Percentiles rank a stretch among this genome's conserved stretches.
Conservation (phyloP, 768 basidiomycete species). For the Tephrocybe rancida region DNA sequence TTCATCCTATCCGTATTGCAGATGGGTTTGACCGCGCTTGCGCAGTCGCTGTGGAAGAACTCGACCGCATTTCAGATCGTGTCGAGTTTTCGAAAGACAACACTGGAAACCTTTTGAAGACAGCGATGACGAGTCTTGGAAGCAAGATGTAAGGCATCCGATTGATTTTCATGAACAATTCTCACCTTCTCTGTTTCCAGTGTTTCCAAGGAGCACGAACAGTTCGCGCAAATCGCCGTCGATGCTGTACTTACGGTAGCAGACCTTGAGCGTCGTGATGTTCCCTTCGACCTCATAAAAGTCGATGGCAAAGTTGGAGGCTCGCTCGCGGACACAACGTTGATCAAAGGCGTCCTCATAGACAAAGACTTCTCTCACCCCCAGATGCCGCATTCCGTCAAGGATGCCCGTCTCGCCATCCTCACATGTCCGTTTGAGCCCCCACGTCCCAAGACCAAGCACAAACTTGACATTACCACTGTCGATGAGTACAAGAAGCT, state of each 20-base stretch:
- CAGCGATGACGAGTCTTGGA: conserved; percentile 94
- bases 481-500: conserved; percentile 98
- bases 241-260: conserved; percentile 96
- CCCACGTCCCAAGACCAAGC: conserved; percentile 98
- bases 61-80: conserved; percentile 88
- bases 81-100: conserved; percentile 84
- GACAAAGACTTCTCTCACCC: conserved; percentile 99
- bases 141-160: conserved; percentile 86
- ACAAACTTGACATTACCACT: conserved; percentile 94
- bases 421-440: conserved; percentile 99
- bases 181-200: conserved; percentile 40
- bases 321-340: conserved; percentile 89
- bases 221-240: conserved; percentile 97
- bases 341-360: conserved; percentile 96
- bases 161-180: conserved; percentile 1
- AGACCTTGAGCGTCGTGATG: conserved; percentile 92
- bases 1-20: conserved; percentile 98
- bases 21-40: conserved; percentile 98
- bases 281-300: conserved; percentile 98
- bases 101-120: conserved; percentile 88
- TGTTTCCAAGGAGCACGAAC: conserved; percentile 93
- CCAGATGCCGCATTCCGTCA: conserved; percentile 91
- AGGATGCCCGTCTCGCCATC: conserved; percentile 92
- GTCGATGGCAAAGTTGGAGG: conserved; percentile 99
- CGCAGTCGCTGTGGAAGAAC: conserved; percentile 82